Conservation (phyloP, 2,329 filamentous ascomycete species). For the Pseudogymnoascus sp. region DNA sequence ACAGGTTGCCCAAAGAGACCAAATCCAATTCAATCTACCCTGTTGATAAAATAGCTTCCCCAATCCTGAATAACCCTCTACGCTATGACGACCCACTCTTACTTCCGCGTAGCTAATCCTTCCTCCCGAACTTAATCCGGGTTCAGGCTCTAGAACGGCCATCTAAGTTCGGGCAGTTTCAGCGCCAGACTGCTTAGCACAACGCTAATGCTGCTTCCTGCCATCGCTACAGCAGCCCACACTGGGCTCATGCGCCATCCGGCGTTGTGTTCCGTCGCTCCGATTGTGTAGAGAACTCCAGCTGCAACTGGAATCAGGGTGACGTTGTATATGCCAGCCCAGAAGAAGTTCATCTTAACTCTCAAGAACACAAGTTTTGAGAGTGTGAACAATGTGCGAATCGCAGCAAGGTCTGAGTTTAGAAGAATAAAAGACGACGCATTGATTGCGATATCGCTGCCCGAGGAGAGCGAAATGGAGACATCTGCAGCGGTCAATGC, state of each 20-base stretch:
- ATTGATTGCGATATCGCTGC: constrained; percentile 75
- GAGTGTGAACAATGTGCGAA: constrained; percentile 66
- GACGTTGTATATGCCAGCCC: constrained; percentile 77
- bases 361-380: constrained; percentile 64
- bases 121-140: not conserved
- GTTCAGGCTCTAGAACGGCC: no score
- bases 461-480: constrained; percentile 74
- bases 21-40: not conserved
- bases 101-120: not conserved
- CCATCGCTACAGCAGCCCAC: not conserved
- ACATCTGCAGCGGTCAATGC: constrained; percentile 74
- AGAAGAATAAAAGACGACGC: constrained; percentile 77
- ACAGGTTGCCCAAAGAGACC: not conserved
- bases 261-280: not conserved
- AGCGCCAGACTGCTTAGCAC: not conserved
- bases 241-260: not conserved
- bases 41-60: not conserved
- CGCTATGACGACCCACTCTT: not conserved
- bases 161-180: not conserved
- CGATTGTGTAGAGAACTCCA: constrained; percentile 55
- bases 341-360: constrained; percentile 77
- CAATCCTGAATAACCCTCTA: not conserved
- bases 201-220: not conserved
- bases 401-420: constrained; percentile 57
- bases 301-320: constrained; percentile 73